Base-by-base conservation (phyloP, 2,329 filamentous ascomycete species). In the Fusarium sp. region DNA sequence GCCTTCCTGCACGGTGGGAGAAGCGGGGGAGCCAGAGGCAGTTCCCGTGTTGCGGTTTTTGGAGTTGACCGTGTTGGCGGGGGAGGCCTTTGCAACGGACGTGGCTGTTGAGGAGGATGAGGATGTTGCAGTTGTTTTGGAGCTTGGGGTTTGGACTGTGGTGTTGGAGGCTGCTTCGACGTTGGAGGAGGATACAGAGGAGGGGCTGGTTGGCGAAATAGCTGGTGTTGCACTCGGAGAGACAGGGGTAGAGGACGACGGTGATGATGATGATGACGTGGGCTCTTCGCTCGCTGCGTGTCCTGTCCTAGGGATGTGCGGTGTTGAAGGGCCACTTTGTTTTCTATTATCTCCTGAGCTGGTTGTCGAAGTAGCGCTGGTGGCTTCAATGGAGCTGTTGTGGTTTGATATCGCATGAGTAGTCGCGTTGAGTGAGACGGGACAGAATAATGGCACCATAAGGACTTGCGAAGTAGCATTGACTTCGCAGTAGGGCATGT, bases 1-100 rank as follows among this genome's bases (percentile, higher is more conserved):
- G 2, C 91, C 95, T 74, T 99, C 95, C 75, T 99, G 95, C 1
- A 96, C 95, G 0, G 93, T 93, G 3, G 94, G 93, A 1, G 88
- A 85, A 26, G 74, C 72, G 4, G 69, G 45, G 4, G 73, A 50
- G 6, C 72, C 67, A 8, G 66, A 66, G 7, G 60, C 47, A 2
- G 74, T 72, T n/a, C 68, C 70, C 24, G 64, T 72, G 15, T 58
- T 71, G 42, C 75, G 72, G 31, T 70, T 62, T 54, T 75, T 76
- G 41, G 43, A 52, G 12, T 54, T 69, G 12, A 59, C 43, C 10
- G 57, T 55, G 28, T 53, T 61, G 7, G 68, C 60, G 2, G 56
- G 58, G 4, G 58, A 58, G 26, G 58, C 35, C 36, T 70, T 70
- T 19, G 31, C 54, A 22, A 44, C 39, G 15, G 64, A 51, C 19